Evolutionary conservation across 2,329 filamentous ascomycete genomes (phyloP).

Genomic region (Nemania sp.): DNA sequence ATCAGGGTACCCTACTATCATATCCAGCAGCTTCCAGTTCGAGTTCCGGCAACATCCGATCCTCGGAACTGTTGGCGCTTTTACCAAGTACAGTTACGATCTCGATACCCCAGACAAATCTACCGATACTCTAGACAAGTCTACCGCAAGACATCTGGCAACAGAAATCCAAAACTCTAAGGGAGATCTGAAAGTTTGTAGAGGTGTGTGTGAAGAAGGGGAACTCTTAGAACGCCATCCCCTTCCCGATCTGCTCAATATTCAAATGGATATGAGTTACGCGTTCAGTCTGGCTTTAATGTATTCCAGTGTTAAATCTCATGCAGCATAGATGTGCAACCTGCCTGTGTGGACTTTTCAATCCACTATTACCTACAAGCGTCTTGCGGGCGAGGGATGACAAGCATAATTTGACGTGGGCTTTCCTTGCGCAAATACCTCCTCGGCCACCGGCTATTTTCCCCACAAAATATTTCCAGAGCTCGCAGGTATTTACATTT

Average conservation of each 20-base stretch:
- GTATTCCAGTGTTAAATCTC: too few species aligned
- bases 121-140: too few species aligned
- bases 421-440: neutral
- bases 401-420: constrained; percentile 3
- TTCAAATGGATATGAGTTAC: too few species aligned
- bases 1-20: neutral
- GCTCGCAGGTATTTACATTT: neutral
- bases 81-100: neutral
- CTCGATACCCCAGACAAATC: neutral
- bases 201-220: too few species aligned
- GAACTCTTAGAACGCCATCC: too few species aligned
- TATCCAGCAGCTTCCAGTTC: constrained; percentile 7
- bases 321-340: too few species aligned
- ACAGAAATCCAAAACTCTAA: neutral
- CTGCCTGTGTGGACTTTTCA: too few species aligned
- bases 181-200: too few species aligned
- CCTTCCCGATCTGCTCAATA: too few species aligned
- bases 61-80: constrained; percentile 9
- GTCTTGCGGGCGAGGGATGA: neutral
- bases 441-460: neutral
- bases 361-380: too few species aligned
- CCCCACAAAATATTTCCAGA: neutral
- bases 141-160: neutral
- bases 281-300: too few species aligned
- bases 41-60: constrained; percentile 16